A percentile compares a stretch with the other conserved stretches of the same genome.
These are phyloP conservation scores for Vicia villosa DNA, from an alignment of 306 rosid genomes.

Conservation along the genomic window DNA sequence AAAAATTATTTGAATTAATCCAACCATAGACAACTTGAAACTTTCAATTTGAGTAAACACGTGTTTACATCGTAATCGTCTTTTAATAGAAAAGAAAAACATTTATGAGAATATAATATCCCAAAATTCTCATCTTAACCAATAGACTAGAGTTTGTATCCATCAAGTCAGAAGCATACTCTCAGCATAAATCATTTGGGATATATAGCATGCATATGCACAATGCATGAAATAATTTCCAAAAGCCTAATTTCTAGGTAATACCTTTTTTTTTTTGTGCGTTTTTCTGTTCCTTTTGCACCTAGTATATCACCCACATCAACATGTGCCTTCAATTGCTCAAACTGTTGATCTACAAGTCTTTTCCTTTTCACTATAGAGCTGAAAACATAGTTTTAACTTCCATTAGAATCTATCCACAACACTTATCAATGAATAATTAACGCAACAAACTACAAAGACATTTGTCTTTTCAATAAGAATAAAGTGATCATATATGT, in stretches of 20 bases:
- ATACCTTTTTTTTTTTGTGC: slow-evolving; percentile 91
- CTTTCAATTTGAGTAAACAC: slow-evolving; percentile 28
- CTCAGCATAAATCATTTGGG: slow-evolving; percentile 5
- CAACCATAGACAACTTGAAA: slow-evolving; percentile 20
- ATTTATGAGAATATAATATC: neutral
- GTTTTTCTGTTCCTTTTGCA: slow-evolving; percentile 81
- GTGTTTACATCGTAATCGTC: neutral
- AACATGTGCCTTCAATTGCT: slow-evolving; percentile 73
- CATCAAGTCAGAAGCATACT: neutral
- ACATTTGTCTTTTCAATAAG: slow-evolving; percentile 1
- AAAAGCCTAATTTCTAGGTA: neutral
- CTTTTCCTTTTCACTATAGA: slow-evolving; percentile 87
- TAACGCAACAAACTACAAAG: slow-evolving; percentile 9
- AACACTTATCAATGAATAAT: slow-evolving; percentile 28
- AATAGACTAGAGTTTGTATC: neutral
- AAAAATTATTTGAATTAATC: slow-evolving; percentile 28
- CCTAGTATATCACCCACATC: slow-evolving; percentile 97
- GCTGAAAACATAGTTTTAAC: slow-evolving; percentile 61
- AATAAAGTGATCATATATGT: slow-evolving; percentile 10
- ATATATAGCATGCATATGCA: slow-evolving; percentile 17
- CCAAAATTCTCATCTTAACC: neutral
- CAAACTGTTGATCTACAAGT: slow-evolving; percentile 70
- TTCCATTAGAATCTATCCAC: slow-evolving; percentile 27
- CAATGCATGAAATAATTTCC: slow-evolving; percentile 19
- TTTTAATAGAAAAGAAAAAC: slow-evolving; percentile 15